Evolutionary conservation across 768 basidiomycete species (phyloP).

Genomic region (Scleroderma bovista): DNA sequence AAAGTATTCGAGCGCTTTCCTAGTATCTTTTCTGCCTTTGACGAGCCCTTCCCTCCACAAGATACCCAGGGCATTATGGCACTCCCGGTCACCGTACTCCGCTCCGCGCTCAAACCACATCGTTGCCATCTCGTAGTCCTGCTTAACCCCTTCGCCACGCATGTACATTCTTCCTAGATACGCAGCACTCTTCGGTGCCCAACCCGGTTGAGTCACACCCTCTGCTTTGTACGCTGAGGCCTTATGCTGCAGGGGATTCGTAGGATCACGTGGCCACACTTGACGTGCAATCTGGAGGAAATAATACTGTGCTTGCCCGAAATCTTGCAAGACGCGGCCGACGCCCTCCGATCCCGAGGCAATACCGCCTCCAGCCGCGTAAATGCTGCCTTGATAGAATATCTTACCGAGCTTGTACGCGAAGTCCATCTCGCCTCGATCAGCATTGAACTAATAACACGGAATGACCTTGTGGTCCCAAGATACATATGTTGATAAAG

Average conservation of each 20-base stretch:
- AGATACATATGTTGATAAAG: background rate
- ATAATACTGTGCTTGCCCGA: constrained; percentile 69
- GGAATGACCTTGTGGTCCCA: background rate
- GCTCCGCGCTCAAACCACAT: constrained; percentile 93
- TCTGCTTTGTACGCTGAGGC: constrained; percentile 45
- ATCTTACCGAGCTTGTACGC: constrained; percentile 93
- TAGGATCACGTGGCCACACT: constrained; percentile 83
- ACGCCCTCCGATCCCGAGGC: constrained; percentile 90
- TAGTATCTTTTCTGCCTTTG: constrained; percentile 59
- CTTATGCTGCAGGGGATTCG: constrained; percentile 44
- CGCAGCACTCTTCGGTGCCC: constrained; percentile 75
- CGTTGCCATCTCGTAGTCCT: constrained; percentile 69
- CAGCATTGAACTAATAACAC: constrained; percentile 77
- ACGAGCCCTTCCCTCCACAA: constrained; percentile 87
- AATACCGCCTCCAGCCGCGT: constrained; percentile 71
- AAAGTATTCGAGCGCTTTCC: constrained; percentile 65
- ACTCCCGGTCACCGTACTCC: constrained; percentile 78
- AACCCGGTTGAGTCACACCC: constrained; percentile 43
- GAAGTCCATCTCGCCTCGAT: constrained; percentile 84
- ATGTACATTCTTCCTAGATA: constrained; percentile 93
- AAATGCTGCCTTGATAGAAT: constrained; percentile 94
- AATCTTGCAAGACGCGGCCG: constrained; percentile 80
- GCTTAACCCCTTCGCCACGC: constrained; percentile 85
- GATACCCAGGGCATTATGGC: constrained; percentile 85
- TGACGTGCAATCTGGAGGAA: constrained; percentile 79